Evolutionary conservation across 495 filamentous ascomycete genomes (phyloP), one percentile per base, ranked within the genome.

Genomic region (Penicillium pulvis): DNA sequence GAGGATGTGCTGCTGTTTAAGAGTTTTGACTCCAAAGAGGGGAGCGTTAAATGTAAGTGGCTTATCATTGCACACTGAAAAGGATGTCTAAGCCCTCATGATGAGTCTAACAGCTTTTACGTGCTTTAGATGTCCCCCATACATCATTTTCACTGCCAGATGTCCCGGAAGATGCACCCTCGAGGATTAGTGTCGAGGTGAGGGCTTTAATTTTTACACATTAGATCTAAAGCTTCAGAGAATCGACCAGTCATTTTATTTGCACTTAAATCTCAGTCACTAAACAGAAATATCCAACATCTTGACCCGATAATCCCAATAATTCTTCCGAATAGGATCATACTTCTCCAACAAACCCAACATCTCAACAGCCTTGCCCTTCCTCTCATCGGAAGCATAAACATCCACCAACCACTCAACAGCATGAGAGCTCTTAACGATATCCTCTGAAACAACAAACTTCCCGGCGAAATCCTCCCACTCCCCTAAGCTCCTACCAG

Each of bases 321-420:
- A 98, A 63, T 92, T 92, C 60, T 83, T 85, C 41, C 95, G 78
- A 59, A 98, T 90, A 8, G 90, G 90, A 80, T 98, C 94, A 79
- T 89, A 98, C 80, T 85, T 91, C 64, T 89, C 84, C 59, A 98
- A 74, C 56, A 96, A 68, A 41, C 83, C 82, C 62, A 97, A 70
- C 55, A 87, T 88, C 67, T 83, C 70, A 19, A 74, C 68, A 0
- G 77, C 77, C 54, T 74, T 62, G 16, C 10, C 47, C 36, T 48
- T 53, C 62, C 79, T 78, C 52, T 84, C 77, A 57, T 84, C 80
- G 69, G 89, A 82, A 0, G 82, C 81, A 72, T 87, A 91, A 23
- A 92, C 85, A 71, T 96, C 91, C 3, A 92, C 94, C 60, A 98
- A 68, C 63, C 94, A 76, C 68, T 98, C 94, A 56, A 98, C 70